Percentiles rank a stretch among this genome's conserved stretches.
phyloP scores from a whole-genome alignment of 306 rosid genomes.

The Inga oerstediana region DNA sequence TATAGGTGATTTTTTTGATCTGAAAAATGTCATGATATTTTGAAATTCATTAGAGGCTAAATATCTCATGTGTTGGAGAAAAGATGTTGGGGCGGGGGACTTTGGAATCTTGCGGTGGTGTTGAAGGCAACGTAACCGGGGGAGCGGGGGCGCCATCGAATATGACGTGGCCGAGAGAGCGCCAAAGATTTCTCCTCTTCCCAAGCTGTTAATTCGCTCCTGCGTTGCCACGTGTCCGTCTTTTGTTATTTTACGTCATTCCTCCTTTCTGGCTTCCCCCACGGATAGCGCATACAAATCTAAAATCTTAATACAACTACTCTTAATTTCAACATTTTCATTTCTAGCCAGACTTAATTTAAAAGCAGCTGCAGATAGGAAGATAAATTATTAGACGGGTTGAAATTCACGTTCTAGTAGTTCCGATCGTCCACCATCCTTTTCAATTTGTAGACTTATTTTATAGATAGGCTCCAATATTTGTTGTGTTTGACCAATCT shows the following conservation, averaged over 20 bases:
- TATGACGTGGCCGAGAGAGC: constrained; percentile 5
- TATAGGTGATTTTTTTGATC: too few species aligned
- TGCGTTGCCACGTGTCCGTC: background rate
- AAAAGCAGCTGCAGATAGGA: too few species aligned
- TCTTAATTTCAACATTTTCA: too few species aligned
- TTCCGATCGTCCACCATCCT: background rate
- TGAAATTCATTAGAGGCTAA: too few species aligned
- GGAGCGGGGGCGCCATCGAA: background rate
- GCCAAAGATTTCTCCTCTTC: background rate
- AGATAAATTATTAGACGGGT: too few species aligned
- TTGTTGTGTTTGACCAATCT: background rate
- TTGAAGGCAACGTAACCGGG: background rate
- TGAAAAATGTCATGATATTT: too few species aligned
- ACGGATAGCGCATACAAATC: background rate
- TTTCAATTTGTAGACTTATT: background rate
- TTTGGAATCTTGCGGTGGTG: background rate
- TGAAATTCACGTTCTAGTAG: too few species aligned
- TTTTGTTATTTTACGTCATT: background rate
- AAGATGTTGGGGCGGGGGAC: background rate
- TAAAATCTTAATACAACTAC: background rate
- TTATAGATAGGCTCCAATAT: background rate
- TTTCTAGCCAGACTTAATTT: too few species aligned
- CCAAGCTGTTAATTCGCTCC: background rate
- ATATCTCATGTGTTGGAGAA: background rate
- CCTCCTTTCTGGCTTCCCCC: background rate